Evolutionary conservation across 352 stramenopile genomes (phyloP), one percentile per base, ranked within the genome.

Genomic region (Pythium brassicae): DNA sequence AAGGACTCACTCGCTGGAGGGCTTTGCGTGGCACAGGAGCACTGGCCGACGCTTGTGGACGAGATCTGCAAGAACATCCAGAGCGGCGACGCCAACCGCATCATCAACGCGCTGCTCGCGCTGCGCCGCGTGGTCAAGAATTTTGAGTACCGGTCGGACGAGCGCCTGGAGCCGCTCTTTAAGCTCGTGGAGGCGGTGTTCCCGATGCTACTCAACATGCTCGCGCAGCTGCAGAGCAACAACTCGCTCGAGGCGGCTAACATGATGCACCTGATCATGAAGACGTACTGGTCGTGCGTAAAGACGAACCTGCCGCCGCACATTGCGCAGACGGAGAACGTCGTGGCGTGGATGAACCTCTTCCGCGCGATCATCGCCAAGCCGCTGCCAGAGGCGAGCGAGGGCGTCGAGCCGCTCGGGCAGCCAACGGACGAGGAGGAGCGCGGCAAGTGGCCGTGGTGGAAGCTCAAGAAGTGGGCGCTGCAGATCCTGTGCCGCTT

Each of bases 391-490:
- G 95, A 98, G 58, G 89, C 89, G 15, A 75, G 59, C 25, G 84
- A 94, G 51, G 80, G 79, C 15, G 70, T 67, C 3, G 78, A 93
- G 68, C 92, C 94, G 3, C 65, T 71, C 22, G 83, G 86, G 35
- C 95, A 99, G 69, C 96, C 96, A 0, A 91, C 66, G 11, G 76
- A 92, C 26, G 78, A 96, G 32, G 94, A 98, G 50, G 95, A 98
- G 61, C 81, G 95, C 27, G 88, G 92, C 57, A 79, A 88, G 42
- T 98, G 92, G 94, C 86, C 94, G 12, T 98, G 94, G 92, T 99
- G 96, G 96, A 99, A 99, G 78, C 79, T 97, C 15, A 99, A 99
- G 72, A 99, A 99, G 82, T 99, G 96, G 96, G 73, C 89, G n/a
- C 63, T 97, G 40, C 95, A 98, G 77, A 98, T 99, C 59, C 87